A percentile compares a stretch with the other conserved stretches of the same genome.
phyloP scores from a whole-genome alignment of 106 monocot genomes.

The Dioscorea alata region DNA sequence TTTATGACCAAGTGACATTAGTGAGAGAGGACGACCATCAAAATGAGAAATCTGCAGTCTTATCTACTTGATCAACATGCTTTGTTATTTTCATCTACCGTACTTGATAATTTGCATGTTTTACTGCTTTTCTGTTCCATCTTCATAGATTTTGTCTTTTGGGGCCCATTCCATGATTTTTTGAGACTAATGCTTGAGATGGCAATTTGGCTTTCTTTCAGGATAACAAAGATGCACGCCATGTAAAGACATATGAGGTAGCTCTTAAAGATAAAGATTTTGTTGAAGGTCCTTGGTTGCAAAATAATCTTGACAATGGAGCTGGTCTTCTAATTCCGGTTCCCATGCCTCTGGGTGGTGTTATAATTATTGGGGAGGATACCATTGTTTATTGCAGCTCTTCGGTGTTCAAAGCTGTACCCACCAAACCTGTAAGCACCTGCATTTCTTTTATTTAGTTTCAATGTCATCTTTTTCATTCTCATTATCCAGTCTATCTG shows the following conservation, averaged over 20 bases:
- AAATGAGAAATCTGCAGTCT: too few species aligned
- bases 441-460: neutral
- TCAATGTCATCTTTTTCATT: neutral
- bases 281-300: slow-evolving; percentile 96
- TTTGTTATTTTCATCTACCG: too few species aligned
- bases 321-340: slow-evolving; percentile 93
- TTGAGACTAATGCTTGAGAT: neutral
- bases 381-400: slow-evolving; percentile 91
- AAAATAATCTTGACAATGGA: slow-evolving; percentile 95
- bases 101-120: too few species aligned
- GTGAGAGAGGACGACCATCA: too few species aligned
- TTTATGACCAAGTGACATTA: too few species aligned
- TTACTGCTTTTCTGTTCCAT: too few species aligned
- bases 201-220: slow-evolving; percentile 8
- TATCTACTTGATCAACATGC: too few species aligned
- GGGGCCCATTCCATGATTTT: too few species aligned
- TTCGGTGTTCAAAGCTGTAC: slow-evolving; percentile 84
- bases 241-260: slow-evolving; percentile 98
- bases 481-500: neutral
- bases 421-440: slow-evolving; percentile 60
- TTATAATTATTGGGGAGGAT: slow-evolving; percentile 99
- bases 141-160: too few species aligned
- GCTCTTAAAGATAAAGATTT: slow-evolving; percentile 98
- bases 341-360: slow-evolving; percentile 95
- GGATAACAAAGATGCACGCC: slow-evolving; percentile 99